A percentile compares a stretch with the other conserved stretches of the same genome.
phyloP scores from a whole-genome alignment of 331 rosid species.

The Acacia concinna region DNA sequence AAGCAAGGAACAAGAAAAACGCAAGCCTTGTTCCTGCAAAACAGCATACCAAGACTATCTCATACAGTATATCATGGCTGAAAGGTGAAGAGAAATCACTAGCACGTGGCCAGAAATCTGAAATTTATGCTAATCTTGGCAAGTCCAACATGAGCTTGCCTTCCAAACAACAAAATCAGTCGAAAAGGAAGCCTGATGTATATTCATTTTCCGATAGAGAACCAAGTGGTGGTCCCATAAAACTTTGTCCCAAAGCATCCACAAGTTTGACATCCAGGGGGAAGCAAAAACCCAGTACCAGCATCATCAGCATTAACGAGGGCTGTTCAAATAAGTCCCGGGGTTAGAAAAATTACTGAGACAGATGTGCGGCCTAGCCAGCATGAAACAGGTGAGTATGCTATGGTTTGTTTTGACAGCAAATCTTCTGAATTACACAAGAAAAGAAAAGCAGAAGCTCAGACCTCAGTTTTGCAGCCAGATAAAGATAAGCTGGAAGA shows the following conservation, averaged over 20 bases:
- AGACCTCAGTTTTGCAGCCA: constrained; percentile 20
- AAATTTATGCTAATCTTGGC: neutral
- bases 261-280: neutral
- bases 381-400: neutral
- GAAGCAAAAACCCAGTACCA: neutral
- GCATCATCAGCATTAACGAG: neutral
- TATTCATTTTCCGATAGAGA: constrained; percentile 28
- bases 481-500: neutral
- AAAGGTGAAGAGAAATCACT: neutral
- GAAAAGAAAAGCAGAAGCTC: constrained; percentile 28
- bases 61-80: constrained; percentile 12
- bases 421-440: constrained; percentile 33
- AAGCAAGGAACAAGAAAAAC: neutral
- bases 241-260: neutral
- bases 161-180: neutral
- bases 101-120: neutral
- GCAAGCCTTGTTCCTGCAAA: neutral
- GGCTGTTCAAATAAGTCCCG: neutral
- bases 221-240: neutral
- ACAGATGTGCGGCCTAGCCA: neutral
- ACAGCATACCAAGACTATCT: constrained; percentile 14
- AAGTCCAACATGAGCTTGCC: neutral
- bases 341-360: neutral
- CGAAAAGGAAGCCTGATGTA: constrained; percentile 39
- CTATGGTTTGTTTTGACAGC: constrained; percentile 32